Conservation (phyloP, 129 eudicot species). For the Rutidosis leptorrhynchoides region DNA sequence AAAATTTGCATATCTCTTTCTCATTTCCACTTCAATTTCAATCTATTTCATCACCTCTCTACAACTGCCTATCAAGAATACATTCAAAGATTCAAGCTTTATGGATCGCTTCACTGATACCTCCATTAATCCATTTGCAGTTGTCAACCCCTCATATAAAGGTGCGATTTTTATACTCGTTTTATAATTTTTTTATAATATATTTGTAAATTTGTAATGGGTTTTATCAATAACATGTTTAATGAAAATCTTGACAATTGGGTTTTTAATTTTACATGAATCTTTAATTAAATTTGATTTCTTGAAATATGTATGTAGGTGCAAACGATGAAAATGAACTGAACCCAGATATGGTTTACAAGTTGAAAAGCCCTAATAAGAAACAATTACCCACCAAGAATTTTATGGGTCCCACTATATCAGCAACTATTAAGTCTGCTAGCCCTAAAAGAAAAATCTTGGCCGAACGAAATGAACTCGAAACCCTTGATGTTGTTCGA, state of each 20-base stretch:
- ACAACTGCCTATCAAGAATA: background rate
- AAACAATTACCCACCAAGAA: slow-evolving; percentile 37
- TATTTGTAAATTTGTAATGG: too few species aligned
- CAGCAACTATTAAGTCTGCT: slow-evolving; percentile 59
- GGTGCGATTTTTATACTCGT: slow-evolving; percentile 14
- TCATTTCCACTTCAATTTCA: background rate
- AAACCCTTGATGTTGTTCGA: slow-evolving; percentile 10
- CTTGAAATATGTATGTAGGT: slow-evolving; percentile 32
- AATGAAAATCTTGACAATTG: background rate
- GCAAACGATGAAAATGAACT: slow-evolving; percentile 52
- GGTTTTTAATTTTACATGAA: slow-evolving; percentile 4
- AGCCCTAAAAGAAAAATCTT: slow-evolving; percentile 57
- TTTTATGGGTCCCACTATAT: slow-evolving; percentile 68
- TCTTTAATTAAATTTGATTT: background rate
- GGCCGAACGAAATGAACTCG: slow-evolving; percentile 45
- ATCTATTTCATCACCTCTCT: background rate
- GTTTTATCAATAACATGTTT: background rate
- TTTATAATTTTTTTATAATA: background rate
- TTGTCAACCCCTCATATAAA: background rate
- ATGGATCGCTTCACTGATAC: slow-evolving; percentile 23
- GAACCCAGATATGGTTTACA: slow-evolving; percentile 32
- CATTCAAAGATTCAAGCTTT: background rate
- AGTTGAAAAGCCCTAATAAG: slow-evolving; percentile 15
- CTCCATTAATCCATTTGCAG: slow-evolving; percentile 5
- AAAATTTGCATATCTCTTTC: background rate